These are phyloP conservation scores for Neopestalotiopsis sp. DNA, from an alignment of 2,329 filamentous ascomycete genomes.

Conservation along the genomic window DNA sequence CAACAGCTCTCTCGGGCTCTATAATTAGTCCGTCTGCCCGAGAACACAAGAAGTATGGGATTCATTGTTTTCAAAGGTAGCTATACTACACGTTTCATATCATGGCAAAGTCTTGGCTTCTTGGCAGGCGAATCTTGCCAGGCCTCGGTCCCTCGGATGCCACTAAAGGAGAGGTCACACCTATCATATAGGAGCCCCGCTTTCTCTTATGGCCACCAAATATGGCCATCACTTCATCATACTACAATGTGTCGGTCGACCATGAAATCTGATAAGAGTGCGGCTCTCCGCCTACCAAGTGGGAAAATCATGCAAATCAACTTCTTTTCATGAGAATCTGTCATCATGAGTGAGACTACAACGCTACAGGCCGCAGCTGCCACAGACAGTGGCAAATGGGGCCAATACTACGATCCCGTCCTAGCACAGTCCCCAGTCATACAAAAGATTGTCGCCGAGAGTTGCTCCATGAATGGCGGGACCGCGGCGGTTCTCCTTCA, in stretches of 20 bases:
- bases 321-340: background rate
- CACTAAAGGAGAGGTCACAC: background rate
- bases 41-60: background rate
- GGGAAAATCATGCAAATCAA: background rate
- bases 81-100: background rate
- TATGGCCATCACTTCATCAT: background rate
- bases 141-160: constrained; percentile 5
- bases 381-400: background rate
- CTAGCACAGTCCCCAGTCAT: background rate
- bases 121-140: background rate
- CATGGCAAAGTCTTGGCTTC: background rate
- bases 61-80: background rate
- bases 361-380: background rate
- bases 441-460: constrained; percentile 16
- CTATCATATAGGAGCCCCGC: background rate
- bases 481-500: constrained; percentile 16
- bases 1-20: background rate
- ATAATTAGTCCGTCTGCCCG: background rate
- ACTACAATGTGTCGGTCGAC: background rate
- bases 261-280: background rate
- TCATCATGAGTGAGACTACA: background rate
- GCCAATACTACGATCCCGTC: constrained; percentile 2
- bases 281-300: background rate
- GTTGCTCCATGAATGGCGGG: constrained; percentile 15
- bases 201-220: background rate